These are phyloP conservation scores for Xylaria sp. DNA, from an alignment of 2,329 filamentous ascomycete genomes.

Conservation along the genomic window DNA sequence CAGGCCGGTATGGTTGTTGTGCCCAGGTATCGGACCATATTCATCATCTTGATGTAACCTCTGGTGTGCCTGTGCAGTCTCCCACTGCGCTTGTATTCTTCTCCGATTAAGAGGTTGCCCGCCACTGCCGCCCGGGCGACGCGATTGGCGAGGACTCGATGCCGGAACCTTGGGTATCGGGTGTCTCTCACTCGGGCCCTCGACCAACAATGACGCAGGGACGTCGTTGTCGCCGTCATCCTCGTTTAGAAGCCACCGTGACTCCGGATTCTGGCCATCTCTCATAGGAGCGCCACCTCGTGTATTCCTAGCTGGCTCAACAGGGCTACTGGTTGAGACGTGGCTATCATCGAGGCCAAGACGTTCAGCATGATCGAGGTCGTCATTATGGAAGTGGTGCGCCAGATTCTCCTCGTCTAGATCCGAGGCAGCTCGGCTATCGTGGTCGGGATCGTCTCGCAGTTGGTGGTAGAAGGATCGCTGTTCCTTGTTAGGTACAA, in stretches of 20 bases:
- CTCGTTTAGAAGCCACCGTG: constrained; percentile 50
- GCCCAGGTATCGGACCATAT: constrained; percentile 38
- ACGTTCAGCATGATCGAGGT: constrained; percentile 57
- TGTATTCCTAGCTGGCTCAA: constrained; percentile 36
- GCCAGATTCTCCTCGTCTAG: constrained; percentile 66
- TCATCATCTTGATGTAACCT: constrained; percentile 58
- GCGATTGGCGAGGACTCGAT: constrained; percentile 43
- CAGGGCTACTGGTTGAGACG: constrained; percentile 55
- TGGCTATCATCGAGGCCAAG: constrained; percentile 60
- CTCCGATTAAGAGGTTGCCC: constrained; percentile 58
- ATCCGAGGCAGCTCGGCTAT: constrained; percentile 56
- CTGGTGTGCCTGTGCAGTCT: constrained; percentile 64
- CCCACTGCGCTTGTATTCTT: constrained; percentile 64
- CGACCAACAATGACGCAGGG: constrained; percentile 71
- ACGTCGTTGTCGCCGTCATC: constrained; percentile 66
- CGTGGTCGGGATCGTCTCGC: constrained; percentile 55
- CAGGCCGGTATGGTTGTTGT: constrained; percentile 32
- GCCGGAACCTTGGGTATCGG: constrained; percentile 44
- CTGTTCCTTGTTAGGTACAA: constrained; percentile 52
- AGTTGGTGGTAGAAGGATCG: constrained; percentile 64
- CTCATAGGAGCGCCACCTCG: constrained; percentile 30
- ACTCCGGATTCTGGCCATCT: constrained; percentile 36
- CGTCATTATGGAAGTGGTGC: constrained; percentile 62
- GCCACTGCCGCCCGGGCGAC: constrained; percentile 51
- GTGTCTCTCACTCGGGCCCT: constrained; percentile 53